Base-by-base conservation (phyloP, 1,284 basidiomycete species). In the Cryptococcus deneoformans region DNA sequence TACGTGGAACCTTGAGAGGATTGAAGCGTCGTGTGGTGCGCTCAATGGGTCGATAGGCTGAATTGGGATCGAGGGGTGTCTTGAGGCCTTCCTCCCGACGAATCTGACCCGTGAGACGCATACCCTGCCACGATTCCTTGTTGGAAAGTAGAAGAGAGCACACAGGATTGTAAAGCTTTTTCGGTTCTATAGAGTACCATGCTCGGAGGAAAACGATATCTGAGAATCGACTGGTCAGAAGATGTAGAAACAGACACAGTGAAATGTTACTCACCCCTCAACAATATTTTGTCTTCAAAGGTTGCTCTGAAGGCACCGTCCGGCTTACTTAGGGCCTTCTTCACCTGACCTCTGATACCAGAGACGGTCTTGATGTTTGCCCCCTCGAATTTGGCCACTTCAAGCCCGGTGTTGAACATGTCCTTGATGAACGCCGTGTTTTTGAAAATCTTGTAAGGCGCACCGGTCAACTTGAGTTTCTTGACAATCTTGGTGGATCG, bases 381-480 rank as follows among this genome's bases (percentile, higher is more conserved):
- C 9, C 96, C 96, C 77, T 99, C 96, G 68, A 99, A 99, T 77
- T 97, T 98, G 60, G 94, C 92, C 10, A 99, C 93, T 77, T 99
- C 95, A 37, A 99, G 82, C 10, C 90, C 86, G 50, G 85, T 87
- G 59, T 80, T 87, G 80, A 99, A 99, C 95, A 99, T 99, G 72
- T 97, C 92, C 80, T 89, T 93, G 68, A 99, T 83, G 75, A 99
- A 99, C 0, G 93, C 96, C 12, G 96, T 99, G 78, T 99, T 99
- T 81, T 98, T 99, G 84, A 89, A 99, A 58, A 99, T 90, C 83
- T 98, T 98, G 80, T 87, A 90, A 34, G 96, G 95, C 35, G 86
- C 83, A 47, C 96, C 95, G 0, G 93, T 99, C 56, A 99, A 80
- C 80, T 99, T 99, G 67, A 99, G 79, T 80, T 99, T 99, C 83